Evolutionary conservation across 148 eudicot genomes (phyloP).

Genomic region (Simmondsia chinensis): DNA sequence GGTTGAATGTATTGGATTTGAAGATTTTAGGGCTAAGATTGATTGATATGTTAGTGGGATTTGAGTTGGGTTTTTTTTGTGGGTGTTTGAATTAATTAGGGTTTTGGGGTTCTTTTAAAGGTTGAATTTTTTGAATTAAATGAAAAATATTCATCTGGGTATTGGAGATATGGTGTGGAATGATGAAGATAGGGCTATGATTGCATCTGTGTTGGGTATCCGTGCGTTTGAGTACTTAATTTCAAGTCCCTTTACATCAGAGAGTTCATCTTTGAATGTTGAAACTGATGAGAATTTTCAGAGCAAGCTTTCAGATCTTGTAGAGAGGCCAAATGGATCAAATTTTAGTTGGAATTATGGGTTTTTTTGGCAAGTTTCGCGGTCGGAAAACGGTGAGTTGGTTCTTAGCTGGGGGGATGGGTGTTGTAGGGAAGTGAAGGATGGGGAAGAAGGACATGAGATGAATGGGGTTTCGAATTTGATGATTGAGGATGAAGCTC

Average conservation of each 20-base stretch:
- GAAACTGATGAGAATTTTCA: constrained; percentile 48
- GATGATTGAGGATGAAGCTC: constrained; percentile 58
- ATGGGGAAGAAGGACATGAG: constrained; percentile 40
- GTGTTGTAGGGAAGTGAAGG: constrained; percentile 55
- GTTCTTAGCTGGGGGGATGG: constrained; percentile 74
- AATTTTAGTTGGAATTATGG: constrained; percentile 67
- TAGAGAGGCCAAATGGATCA: constrained; percentile 29
- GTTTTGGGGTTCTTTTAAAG: too few species aligned
- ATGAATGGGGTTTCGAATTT: constrained; percentile 29
- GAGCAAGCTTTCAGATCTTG: constrained; percentile 63
- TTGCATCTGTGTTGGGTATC: too few species aligned
- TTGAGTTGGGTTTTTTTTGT: too few species aligned
- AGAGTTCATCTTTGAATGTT: constrained; percentile 34
- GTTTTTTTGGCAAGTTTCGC: constrained; percentile 55
- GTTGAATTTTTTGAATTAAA: too few species aligned
- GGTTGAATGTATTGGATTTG: too few species aligned
- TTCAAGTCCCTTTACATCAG: constrained; percentile 35
- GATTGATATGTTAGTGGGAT: too few species aligned
- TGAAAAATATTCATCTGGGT: too few species aligned
- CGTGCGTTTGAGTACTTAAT: too few species aligned
- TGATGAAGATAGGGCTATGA: too few species aligned
- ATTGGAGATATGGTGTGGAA: too few species aligned
- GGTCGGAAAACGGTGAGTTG: constrained; percentile 37
- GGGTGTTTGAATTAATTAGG: too few species aligned
- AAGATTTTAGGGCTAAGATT: too few species aligned